A percentile compares a stretch with the other conserved stretches of the same genome.
phyloP scores from a whole-genome alignment of 441 rosid species.

The Euphorbia celastroides region DNA sequence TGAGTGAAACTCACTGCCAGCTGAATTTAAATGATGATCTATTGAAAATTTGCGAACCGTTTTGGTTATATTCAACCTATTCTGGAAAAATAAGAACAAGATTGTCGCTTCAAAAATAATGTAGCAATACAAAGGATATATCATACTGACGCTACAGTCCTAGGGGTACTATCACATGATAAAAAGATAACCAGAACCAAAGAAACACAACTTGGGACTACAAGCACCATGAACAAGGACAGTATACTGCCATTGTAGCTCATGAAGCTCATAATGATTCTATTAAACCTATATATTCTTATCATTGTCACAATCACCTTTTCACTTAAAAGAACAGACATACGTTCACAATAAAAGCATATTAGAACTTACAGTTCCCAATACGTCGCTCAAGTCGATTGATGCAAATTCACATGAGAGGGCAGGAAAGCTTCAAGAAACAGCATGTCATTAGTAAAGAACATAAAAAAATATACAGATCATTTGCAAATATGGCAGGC shows the following conservation, averaged over 20 bases:
- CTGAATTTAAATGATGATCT: conserved; percentile 66
- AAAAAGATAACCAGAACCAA: conserved; percentile 1
- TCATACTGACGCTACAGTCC: not conserved
- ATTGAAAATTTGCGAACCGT: conserved; percentile 89
- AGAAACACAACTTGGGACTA: not conserved
- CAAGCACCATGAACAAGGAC: not conserved
- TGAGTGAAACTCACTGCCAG: conserved; percentile 82
- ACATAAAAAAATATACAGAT: not conserved
- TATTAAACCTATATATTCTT: not conserved
- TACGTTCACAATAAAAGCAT: not conserved
- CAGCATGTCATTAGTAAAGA: conserved; percentile 18
- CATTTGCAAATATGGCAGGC: not conserved
- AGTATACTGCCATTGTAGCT: not conserved
- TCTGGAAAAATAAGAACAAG: conserved; percentile 49
- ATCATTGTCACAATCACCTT: not conserved
- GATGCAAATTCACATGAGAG: conserved; percentile 99
- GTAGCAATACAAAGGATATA: not conserved
- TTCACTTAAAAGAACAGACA: not conserved
- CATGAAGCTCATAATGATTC: not conserved
- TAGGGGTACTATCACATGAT: not conserved
- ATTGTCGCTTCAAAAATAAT: conserved; percentile 9
- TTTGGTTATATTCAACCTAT: conserved; percentile 97
- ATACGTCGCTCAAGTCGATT: conserved; percentile 85
- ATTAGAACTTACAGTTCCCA: conserved; percentile 90
- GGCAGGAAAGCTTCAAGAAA: conserved; percentile 76